Base-by-base conservation (phyloP, 2,329 filamentous ascomycete genomes). In the Pseudogymnoascus sp. region DNA sequence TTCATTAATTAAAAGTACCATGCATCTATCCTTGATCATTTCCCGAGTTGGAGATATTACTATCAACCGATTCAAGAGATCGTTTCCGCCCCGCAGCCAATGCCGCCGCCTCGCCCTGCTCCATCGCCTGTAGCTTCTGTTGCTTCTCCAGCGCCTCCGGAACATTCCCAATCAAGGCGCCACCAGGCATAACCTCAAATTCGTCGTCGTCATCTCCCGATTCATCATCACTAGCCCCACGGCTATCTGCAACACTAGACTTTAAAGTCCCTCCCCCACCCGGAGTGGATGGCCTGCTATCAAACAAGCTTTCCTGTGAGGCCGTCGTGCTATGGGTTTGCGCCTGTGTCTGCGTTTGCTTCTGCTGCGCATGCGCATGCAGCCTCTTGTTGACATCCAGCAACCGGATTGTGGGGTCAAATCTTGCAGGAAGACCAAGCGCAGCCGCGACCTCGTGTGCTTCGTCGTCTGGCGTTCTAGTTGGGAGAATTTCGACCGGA, bases 381-480 rank as follows among this genome's bases (percentile, higher is more conserved):
- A 60, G 12, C 23, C 34, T 60, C 59, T 38, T 38, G n/a, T 69
- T 68, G 12, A 72, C 72, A 59, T 79, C 77, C 59, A 83, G 75
- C 0, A 83, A 82, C 67, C 86, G 87, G 67, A 88, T 81, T 1
- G 84, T 87, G 0, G 85, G 84, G 66, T 88, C 85, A 66, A 86
- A 88, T 23, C 79, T 75, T 2, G 84, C 84, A 0, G 85, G 85
- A 2, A 88, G 74, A 0, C 85, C 85, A 8, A 88, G 78, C 14
- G 84, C 86, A 65, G 83, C 81, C 50, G 85, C 85, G 5, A 89
- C 86, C 63, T 81, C 80, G 67, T 87, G 85, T 0, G 85, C 85
- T 72, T 89, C 86, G 66, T 86, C 83, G 67, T 86, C 84, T 1
- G 83, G 76, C 8, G 65, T 69, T 36, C 71, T 73, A 10, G 69